phyloP scores from a whole-genome alignment of 768 basidiomycete genomes.

The Tulasnella sp. region DNA sequence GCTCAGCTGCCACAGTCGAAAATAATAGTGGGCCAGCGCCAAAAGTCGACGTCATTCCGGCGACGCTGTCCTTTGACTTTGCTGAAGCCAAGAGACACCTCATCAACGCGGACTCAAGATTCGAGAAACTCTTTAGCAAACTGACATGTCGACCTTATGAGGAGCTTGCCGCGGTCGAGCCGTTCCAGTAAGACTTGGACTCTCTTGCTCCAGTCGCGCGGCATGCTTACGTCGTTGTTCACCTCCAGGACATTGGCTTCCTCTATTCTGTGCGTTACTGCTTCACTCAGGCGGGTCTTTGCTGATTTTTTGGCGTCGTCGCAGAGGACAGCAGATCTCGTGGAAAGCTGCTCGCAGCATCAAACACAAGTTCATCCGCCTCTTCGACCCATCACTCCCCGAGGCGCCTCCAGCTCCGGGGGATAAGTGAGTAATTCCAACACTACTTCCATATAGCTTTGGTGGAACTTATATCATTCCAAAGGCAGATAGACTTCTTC shows the following conservation, averaged over 20 bases:
- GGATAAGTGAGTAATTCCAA: constrained; percentile 20
- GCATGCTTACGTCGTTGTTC: constrained; percentile 7
- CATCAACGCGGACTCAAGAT: constrained; percentile 57
- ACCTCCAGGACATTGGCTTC: constrained; percentile 52
- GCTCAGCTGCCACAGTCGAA: not conserved
- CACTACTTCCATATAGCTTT: not conserved
- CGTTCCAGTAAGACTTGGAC: constrained; percentile 51
- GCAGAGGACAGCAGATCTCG: constrained; percentile 71
- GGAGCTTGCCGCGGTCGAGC: constrained; percentile 65
- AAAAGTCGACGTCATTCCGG: constrained; percentile 44
- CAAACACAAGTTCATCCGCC: constrained; percentile 63
- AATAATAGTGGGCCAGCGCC: not conserved
- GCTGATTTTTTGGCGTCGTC: not conserved
- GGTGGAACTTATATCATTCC: not conserved
- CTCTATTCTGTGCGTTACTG: constrained; percentile 55
- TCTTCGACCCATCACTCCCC: constrained; percentile 67
- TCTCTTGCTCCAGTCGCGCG: constrained; percentile 11
- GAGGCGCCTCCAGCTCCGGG: constrained; percentile 40
- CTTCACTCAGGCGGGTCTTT: not conserved
- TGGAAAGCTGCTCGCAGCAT: constrained; percentile 83
- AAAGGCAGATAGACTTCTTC: constrained; percentile 40
- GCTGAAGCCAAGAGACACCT: constrained; percentile 68
- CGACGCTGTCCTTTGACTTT: constrained; percentile 66
- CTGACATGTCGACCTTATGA: constrained; percentile 72
- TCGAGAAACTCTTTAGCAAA: constrained; percentile 55